Percentiles rank a stretch among this genome's conserved stretches.
phyloP scores from a whole-genome alignment of 495 filamentous ascomycete species.

The Penicillium turbatum region DNA sequence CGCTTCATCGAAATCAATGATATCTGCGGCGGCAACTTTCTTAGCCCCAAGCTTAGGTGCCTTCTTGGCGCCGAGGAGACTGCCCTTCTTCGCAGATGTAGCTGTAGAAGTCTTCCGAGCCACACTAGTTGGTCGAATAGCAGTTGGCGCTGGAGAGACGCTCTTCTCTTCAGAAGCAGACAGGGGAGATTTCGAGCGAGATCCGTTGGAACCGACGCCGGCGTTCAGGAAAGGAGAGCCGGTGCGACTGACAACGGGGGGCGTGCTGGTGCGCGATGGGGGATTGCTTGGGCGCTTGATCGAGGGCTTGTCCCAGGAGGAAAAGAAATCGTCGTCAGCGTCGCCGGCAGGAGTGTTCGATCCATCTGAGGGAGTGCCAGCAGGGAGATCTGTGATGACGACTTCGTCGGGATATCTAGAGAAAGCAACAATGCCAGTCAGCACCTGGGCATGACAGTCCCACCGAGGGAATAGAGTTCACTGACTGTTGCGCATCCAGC shows the following conservation, averaged over 20 bases:
- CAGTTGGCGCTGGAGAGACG: constrained; percentile 46
- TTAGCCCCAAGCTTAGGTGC: constrained; percentile 81
- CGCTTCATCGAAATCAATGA: constrained; percentile 92
- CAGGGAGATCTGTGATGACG: constrained; percentile 70
- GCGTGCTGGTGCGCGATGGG: constrained; percentile 84
- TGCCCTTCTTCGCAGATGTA: constrained; percentile 66
- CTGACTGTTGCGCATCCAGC: constrained; percentile 73
- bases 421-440: constrained; percentile 13
- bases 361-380: constrained; percentile 54
- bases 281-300: constrained; percentile 97
- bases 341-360: constrained; percentile 72
- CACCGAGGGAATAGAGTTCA: not conserved
- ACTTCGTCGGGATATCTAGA: constrained; percentile 81
- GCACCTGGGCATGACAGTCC: constrained; percentile 12
- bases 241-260: constrained; percentile 77
- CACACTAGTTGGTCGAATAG: constrained; percentile 70
- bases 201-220: constrained; percentile 62
- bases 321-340: constrained; percentile 91
- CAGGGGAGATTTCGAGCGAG: constrained; percentile 78
- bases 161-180: constrained; percentile 52
- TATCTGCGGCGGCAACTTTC: constrained; percentile 70
- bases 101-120: constrained; percentile 65
- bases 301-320: constrained; percentile 94
- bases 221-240: constrained; percentile 84
- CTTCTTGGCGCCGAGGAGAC: constrained; percentile 88